Conservation (phyloP, 768 basidiomycete genomes). For the Leccinum aurantiacum region DNA sequence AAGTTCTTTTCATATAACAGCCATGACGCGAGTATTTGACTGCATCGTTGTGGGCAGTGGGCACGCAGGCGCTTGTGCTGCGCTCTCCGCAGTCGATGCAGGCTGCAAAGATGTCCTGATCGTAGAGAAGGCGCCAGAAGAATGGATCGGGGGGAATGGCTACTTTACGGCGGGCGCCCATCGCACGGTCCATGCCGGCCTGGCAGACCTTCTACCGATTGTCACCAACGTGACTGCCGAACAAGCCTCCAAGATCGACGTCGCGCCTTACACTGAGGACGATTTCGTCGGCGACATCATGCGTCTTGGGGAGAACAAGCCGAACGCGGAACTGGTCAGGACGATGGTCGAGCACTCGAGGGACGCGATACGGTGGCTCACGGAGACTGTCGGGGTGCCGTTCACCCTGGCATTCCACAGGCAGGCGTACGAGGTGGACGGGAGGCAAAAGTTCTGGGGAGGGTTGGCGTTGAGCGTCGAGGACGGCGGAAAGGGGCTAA, state of each 20-base stretch:
- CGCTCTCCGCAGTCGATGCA: slow-evolving; percentile 56
- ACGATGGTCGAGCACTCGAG: slow-evolving; percentile 57
- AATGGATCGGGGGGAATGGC: slow-evolving; percentile 70
- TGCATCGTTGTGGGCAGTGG: slow-evolving; percentile 67
- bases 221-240: slow-evolving; percentile 48
- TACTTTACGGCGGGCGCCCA: slow-evolving; percentile 72
- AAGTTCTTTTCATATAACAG: background rate
- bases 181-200: slow-evolving; percentile 60
- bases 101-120: slow-evolving; percentile 62
- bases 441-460: slow-evolving; percentile 69
- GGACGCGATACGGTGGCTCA: slow-evolving; percentile 58
- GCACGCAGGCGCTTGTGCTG: slow-evolving; percentile 67
- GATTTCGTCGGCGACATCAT: slow-evolving; percentile 60
- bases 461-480: slow-evolving; percentile 62
- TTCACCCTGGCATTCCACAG: slow-evolving; percentile 62
- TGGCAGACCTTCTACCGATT: slow-evolving; percentile 57
- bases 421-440: slow-evolving; percentile 65
- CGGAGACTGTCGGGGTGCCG: slow-evolving; percentile 46
- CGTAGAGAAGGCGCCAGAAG: slow-evolving; percentile 61
- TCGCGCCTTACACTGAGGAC: slow-evolving; percentile 55
- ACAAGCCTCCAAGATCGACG: slow-evolving; percentile 48
- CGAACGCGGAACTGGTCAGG: slow-evolving; percentile 49
- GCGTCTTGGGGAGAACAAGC: slow-evolving; percentile 52
- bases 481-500: slow-evolving; percentile 68
- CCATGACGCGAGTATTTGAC: slow-evolving; percentile 38